Evolutionary conservation across 2,329 filamentous ascomycete genomes (phyloP), one percentile per base, ranked within the genome.

Genomic region (Colletotrichum tropicale): DNA sequence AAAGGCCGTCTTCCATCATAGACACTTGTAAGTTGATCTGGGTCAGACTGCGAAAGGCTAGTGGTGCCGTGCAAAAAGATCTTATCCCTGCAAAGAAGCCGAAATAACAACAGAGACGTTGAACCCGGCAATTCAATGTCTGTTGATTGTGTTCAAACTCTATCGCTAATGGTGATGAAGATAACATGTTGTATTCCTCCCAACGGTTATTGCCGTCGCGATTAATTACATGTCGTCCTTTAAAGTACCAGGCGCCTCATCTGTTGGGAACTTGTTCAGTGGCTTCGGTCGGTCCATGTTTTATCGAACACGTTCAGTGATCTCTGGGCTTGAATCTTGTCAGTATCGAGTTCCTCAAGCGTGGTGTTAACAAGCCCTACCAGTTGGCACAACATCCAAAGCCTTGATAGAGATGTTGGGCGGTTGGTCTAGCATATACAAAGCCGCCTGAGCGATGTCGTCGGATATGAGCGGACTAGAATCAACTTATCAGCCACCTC

Each of bases 361-460:
- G 16, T 6, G 6, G 13, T 7, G 9, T 24, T 7, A 8, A 15
- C n/a, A n/a, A 18, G 15, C 7, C 52, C 62, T 28, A 75, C 75
- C 75, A 34, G 84, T 87, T 7, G 87, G 86, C 32, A 89, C 86
- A 21, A 88, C 82, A 81, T 89, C 87, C 67, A 89, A 64, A 3
- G 87, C 86, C 80, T 88, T 88, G 4, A 89, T 80, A 13, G 76
- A 77, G 5, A 76, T 28, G 18, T 84, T 83, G 43, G 84, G 81
- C 6, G 85, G 83, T 75, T 83, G 82, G 12, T 78, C 80, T 55
- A 89, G 77, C 85, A 89, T 86, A 67, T 83, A 88, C 2, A 85
- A 79, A 3, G 84, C 86, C 6, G 83, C 83, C 4, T 85, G 82
- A 0, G 87, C 86, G 34, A 89, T 81, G 78, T 89, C 86, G 3